A percentile compares a stretch with the other conserved stretches of the same genome.
Conservation (phyloP, 208 protist genomes). For the Acanthamoeba healyi region DNA sequence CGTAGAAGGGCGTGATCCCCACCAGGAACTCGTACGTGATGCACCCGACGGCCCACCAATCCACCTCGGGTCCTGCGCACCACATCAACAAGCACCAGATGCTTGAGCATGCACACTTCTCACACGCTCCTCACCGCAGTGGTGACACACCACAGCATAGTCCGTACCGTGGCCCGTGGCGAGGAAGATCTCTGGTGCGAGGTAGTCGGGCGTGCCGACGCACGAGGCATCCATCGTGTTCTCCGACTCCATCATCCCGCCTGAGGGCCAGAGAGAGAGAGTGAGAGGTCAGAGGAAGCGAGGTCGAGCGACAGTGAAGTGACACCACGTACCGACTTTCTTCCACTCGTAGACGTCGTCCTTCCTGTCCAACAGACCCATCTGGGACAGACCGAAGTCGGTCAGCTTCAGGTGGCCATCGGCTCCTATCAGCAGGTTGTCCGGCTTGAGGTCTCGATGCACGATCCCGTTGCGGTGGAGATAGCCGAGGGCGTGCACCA, state of each 20-base stretch:
- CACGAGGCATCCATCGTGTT: not conserved
- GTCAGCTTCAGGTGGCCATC: slow-evolving; percentile 90
- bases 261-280: not conserved
- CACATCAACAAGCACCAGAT: no score
- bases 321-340: not conserved
- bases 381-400: slow-evolving; percentile 89
- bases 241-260: not conserved
- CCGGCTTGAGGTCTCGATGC: slow-evolving; percentile 76
- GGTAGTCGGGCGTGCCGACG: slow-evolving; percentile 86
- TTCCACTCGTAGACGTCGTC: slow-evolving; percentile 15
- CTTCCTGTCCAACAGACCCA: slow-evolving; percentile 38
- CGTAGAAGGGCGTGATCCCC: slow-evolving; percentile 91
- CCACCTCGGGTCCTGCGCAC: slow-evolving; percentile 77
- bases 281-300: not conserved
- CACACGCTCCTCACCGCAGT: no score
- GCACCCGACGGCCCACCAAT: slow-evolving; percentile 91
- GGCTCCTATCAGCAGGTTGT: slow-evolving; percentile 89
- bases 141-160: no score
- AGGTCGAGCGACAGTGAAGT: not conserved
- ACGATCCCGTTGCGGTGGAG: slow-evolving; percentile 86
- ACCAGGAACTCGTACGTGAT: slow-evolving; percentile 89
- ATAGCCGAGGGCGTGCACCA: slow-evolving; percentile 87
- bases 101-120: no score
- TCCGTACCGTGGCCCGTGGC: slow-evolving; percentile 81
- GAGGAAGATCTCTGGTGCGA: slow-evolving; percentile 86